Conservation (phyloP, 2,329 filamentous ascomycete genomes). For the Exophiala viscosa region DNA sequence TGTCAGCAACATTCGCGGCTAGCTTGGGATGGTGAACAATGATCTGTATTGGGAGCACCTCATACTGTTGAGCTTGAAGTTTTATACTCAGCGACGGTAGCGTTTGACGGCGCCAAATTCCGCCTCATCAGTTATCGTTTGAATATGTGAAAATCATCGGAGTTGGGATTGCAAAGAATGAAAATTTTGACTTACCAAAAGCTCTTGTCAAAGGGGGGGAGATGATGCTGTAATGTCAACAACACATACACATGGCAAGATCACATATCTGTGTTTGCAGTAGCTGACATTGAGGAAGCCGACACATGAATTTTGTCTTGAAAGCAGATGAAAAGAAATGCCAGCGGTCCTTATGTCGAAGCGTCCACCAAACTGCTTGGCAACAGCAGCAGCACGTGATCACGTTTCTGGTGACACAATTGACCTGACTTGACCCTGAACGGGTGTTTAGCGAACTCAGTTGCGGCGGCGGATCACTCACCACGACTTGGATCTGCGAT, state of each 20-base stretch:
- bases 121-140: conserved; percentile 26
- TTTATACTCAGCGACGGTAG: conserved; percentile 25
- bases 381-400: not conserved
- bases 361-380: not conserved
- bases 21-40: not conserved
- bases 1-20: not conserved
- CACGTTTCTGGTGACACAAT: not conserved
- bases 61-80: conserved; percentile 28
- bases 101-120: conserved; percentile 19
- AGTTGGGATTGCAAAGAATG: conserved; percentile 2
- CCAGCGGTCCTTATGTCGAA: not conserved
- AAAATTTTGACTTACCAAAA: not conserved
- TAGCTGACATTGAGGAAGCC: too few species aligned
- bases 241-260: not conserved
- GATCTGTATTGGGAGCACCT: conserved; percentile 11
- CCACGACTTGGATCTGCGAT: not conserved
- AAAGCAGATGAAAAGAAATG: not conserved
- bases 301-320: not conserved
- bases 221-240: not conserved
- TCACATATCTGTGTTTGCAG: too few species aligned
- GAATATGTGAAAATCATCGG: conserved; percentile 22
- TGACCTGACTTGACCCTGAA: not conserved
- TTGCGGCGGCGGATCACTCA: not conserved
- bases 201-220: not conserved
- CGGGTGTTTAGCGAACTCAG: not conserved